Conservation (phyloP, 2,329 filamentous ascomycete genomes). For the Fusarium humuli region DNA sequence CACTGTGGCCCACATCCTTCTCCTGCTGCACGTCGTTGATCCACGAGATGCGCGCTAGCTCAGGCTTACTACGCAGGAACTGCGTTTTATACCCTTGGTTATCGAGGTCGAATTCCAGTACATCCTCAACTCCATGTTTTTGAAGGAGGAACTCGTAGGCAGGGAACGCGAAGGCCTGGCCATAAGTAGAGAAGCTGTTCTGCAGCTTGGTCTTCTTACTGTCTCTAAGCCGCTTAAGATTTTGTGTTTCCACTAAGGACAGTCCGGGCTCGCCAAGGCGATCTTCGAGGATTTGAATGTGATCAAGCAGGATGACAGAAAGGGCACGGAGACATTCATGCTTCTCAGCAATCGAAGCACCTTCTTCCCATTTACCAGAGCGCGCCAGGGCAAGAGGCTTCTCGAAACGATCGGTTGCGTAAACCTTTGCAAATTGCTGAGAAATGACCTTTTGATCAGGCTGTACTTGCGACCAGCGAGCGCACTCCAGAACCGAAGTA, state of each 20-base stretch:
- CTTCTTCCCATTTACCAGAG: slow-evolving; percentile 68
- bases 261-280: slow-evolving; percentile 47
- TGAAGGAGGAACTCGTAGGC: slow-evolving; percentile 84
- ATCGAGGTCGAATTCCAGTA: slow-evolving; percentile 79
- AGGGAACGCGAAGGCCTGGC: slow-evolving; percentile 75
- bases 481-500: slow-evolving; percentile 64
- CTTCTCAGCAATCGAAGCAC: slow-evolving; percentile 68
- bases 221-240: slow-evolving; percentile 52
- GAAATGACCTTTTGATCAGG: slow-evolving; percentile 57
- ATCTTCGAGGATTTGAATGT: slow-evolving; percentile 57
- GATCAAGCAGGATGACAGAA: slow-evolving; percentile 66
- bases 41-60: slow-evolving; percentile 86
- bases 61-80: slow-evolving; percentile 78
- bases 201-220: slow-evolving; percentile 61
- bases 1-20: slow-evolving; percentile 79
- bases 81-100: slow-evolving; percentile 77
- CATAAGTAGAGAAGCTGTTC: slow-evolving; percentile 71
- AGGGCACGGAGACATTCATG: slow-evolving; percentile 67
- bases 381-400: slow-evolving; percentile 66
- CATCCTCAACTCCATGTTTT: slow-evolving; percentile 71
- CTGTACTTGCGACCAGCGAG: slow-evolving; percentile 61
- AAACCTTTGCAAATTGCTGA: slow-evolving; percentile 61
- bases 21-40: slow-evolving; percentile 90
- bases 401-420: slow-evolving; percentile 62
- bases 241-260: slow-evolving; percentile 46